Evolutionary conservation across 192 early-diverging fungal genomes (phyloP).

Genomic region (Linnemannia hyalina): DNA sequence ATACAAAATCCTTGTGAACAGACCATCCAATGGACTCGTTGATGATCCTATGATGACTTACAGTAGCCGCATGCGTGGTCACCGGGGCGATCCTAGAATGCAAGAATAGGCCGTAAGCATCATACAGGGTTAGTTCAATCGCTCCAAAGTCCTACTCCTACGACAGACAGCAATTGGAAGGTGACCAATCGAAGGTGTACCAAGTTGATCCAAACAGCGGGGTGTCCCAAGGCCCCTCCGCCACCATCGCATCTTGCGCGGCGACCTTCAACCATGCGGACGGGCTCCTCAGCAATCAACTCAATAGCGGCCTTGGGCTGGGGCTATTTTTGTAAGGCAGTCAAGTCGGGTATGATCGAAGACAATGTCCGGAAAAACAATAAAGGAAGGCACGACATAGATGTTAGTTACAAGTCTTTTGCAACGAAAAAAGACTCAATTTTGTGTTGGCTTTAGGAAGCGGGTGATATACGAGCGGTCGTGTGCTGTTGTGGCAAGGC

Average conservation of each 20-base stretch:
- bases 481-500: no score
- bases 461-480: no score
- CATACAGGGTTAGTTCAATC: background rate
- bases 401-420: background rate
- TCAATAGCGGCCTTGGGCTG: slow-evolving; percentile 92
- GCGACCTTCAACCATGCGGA: slow-evolving; percentile 81
- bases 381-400: background rate
- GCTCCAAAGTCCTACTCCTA: background rate
- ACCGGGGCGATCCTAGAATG: slow-evolving; percentile 67
- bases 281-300: slow-evolving; percentile 90
- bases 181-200: slow-evolving; percentile 52
- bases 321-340: slow-evolving; percentile 64
- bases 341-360: background rate
- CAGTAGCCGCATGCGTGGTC: slow-evolving; percentile 86
- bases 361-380: background rate
- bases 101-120: background rate
- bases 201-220: slow-evolving; percentile 95
- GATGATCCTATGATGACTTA: slow-evolving; percentile 55
- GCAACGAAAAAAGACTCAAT: background rate
- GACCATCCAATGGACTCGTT: background rate
- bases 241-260: slow-evolving; percentile 91
- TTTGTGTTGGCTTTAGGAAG: no score
- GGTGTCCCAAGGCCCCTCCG: slow-evolving; percentile 93
- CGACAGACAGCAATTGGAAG: background rate
- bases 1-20: background rate